Evolutionary conservation across 2,329 filamentous ascomycete genomes (phyloP), one percentile per base, ranked within the genome.

Genomic region (Talaromyces marneffei): DNA sequence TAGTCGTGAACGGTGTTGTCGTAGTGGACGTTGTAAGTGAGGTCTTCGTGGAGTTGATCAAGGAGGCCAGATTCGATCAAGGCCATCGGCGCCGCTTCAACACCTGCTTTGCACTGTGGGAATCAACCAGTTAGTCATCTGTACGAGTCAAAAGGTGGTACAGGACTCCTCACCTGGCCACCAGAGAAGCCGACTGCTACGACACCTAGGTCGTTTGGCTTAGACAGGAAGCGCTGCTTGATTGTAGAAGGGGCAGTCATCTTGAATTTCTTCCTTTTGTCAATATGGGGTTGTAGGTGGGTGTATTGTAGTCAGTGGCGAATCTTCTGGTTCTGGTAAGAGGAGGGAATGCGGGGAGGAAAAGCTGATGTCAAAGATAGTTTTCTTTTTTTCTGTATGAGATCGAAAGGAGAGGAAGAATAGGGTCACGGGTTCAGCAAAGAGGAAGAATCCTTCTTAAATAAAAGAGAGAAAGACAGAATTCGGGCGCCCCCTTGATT

Each of bases 161-260:
- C 23, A 20, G 23, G 18, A 42, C 40, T 37, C n/a, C 46, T 69
- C 86, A 94, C 92, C 86, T 97, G 94, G 61, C 94, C 94, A 67
- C 93, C 93, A 59, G 92, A 96, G 81, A 97, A 99, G 65, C 93
- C 93, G 39, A 97, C 94, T 55, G 93, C 92, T 39, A 97, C 91
- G 61, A 99, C 85, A 65, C 93, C 94, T 66, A 99, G 83, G 71
- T 97, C 87, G 71, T 90, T 83, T 33, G 87, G 85, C 72, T 87
- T 83, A 65, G 87, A 82, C 68, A 97, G 88, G 80, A 97, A 97
- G 72, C 89, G 92, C 63, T 85, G 82, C 54, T 79, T 72, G 64
- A 87, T 81, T 6, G 83, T 84, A 3, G 85, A 81, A 33, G 85
- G 83, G 60, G 78, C 77, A 35, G 82, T 83, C 81, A 84, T 84